Base-by-base conservation (phyloP, 2,329 filamentous ascomycete species). In the Pseudocercospora vitis region DNA sequence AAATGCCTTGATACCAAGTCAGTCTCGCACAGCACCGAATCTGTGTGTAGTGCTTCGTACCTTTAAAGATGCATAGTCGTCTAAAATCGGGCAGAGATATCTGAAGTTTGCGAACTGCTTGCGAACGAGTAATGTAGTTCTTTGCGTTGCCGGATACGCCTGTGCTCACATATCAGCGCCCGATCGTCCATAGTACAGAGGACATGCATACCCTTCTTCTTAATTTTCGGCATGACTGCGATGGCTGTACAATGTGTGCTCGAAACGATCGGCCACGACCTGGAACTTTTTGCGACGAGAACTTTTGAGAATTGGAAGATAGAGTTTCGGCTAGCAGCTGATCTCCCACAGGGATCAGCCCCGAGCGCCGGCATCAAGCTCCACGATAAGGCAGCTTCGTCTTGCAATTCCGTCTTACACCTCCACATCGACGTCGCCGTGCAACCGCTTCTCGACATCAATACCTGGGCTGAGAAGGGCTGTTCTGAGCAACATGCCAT, bases 1-100 rank as follows among this genome's bases (percentile, higher is more conserved):
- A 99, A 73, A 99, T 97, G 67, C 91, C 80, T 81, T 51, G 1
- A 16, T 23, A 23, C 33, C 21, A 40, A 14, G 47, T 50, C 16
- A 48, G 24, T 26, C 1, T 16, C 11, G 19, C 4, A 16, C 5
- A 3, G 42, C 7, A 24, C 18, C 3, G 6, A 12, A n/a, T 5
- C 9, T n/a, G 21, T 4, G n/a, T 3, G 2, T 3, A 12, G 24
- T 12, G 8, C 3, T 9, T 26, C 47, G 16, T 23, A 80, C 82
- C 94, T 80, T 97, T 97, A 87, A 96, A 99, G 74, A 99, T 99
- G 78, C 94, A 99, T 71, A 99, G 82, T 77, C 95, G 88, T 76
- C 94, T 87, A 77, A 99, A 99, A 76, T 99, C 94, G 63, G 91
- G 91, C 52, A 99, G 84, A 68, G 89, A 96, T 74, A 99, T 88